Evolutionary conservation across 2,329 filamentous ascomycete genomes (phyloP).

Genomic region (Curvularia spicifera): DNA sequence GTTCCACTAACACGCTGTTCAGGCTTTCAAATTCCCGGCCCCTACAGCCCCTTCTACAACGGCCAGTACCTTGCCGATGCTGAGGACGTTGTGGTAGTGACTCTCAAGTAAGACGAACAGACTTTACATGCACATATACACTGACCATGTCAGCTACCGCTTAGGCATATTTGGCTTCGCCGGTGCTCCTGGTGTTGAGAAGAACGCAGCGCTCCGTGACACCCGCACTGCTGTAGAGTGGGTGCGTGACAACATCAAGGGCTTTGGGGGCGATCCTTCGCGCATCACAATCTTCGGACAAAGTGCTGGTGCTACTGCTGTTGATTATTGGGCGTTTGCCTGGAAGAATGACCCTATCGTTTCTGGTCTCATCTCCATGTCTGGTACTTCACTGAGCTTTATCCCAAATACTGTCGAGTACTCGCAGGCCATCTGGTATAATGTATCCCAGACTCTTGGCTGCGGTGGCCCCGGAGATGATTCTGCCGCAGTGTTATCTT

Average conservation of each 20-base stretch:
- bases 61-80: constrained; percentile 37
- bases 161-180: constrained; percentile 51
- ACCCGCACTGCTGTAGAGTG: constrained; percentile 46
- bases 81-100: constrained; percentile 43
- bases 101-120: constrained; percentile 26
- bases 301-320: constrained; percentile 49
- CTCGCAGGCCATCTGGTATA: constrained; percentile 40
- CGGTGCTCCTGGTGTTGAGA: constrained; percentile 42
- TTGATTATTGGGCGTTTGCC: constrained; percentile 59
- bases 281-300: constrained; percentile 52
- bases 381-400: constrained; percentile 53
- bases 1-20: constrained; percentile 6
- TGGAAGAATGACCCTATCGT: constrained; percentile 58
- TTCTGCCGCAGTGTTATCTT: constrained; percentile 40
- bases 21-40: constrained; percentile 36
- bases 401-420: constrained; percentile 35
- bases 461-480: constrained; percentile 40
- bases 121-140: neutral
- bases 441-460: constrained; percentile 49
- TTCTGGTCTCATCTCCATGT: constrained; percentile 56
- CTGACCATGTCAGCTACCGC: constrained; percentile 38
- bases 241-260: constrained; percentile 50
- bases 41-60: constrained; percentile 36
- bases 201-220: constrained; percentile 48
- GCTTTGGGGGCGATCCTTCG: constrained; percentile 50